Evolutionary conservation across 2,329 filamentous ascomycete species (phyloP).

Genomic region (Aspergillus transmontanensis): DNA sequence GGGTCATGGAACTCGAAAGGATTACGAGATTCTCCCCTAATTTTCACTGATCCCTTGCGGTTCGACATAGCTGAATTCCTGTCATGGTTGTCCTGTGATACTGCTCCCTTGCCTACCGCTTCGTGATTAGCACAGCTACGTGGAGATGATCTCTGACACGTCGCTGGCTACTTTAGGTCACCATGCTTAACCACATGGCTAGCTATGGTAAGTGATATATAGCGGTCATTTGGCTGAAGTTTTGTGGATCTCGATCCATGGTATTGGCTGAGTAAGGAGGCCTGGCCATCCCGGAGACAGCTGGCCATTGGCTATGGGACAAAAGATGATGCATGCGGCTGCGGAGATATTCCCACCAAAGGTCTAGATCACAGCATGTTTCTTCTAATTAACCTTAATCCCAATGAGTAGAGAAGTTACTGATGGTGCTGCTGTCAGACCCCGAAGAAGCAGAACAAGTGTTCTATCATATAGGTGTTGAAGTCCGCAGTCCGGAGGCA

Average conservation of each 20-base stretch:
- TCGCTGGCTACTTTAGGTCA: not conserved
- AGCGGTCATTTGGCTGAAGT: not conserved
- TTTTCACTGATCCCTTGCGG: no score
- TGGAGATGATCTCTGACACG: not conserved
- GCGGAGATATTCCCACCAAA: no score
- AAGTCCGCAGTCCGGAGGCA: no score
- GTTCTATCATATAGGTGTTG: no score
- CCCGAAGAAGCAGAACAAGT: no score
- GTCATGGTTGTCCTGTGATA: not conserved
- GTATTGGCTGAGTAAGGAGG: not conserved
- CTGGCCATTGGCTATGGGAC: no score
- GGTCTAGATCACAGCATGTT: no score
- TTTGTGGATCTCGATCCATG: not conserved
- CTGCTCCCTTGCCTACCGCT: not conserved
- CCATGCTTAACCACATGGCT: fast-evolving
- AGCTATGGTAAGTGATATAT: not conserved
- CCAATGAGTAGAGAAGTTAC: no score
- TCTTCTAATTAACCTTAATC: no score
- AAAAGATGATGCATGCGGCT: no score
- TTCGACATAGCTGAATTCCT: not conserved
- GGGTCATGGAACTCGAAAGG: not conserved
- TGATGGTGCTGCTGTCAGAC: no score
- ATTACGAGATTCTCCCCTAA: not conserved
- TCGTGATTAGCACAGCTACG: not conserved
- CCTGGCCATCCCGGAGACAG: no score